Conservation (phyloP, 2,329 filamentous ascomycete species). For the Colletotrichum sp. region DNA sequence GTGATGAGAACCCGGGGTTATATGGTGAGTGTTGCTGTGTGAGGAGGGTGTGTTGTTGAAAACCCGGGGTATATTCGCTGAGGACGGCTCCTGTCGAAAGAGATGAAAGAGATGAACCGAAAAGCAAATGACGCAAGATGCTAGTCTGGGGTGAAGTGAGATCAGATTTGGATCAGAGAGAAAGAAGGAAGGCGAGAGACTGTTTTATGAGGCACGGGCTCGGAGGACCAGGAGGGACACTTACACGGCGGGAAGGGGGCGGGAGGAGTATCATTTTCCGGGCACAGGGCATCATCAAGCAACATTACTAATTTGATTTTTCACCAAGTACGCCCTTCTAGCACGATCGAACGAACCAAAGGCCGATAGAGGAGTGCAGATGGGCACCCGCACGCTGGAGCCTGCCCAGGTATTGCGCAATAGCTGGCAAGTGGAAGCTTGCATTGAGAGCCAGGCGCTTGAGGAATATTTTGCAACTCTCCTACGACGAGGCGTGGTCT, state of each 20-base stretch:
- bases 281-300: constrained; percentile 21
- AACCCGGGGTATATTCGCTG: constrained; percentile 14
- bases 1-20: background rate
- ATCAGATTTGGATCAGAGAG: background rate
- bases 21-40: constrained; percentile 1
- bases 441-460: constrained; percentile 7
- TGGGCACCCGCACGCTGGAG: background rate
- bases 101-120: constrained; percentile 1
- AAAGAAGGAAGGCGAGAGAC: background rate
- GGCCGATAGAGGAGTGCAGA: background rate
- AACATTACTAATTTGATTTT: constrained; percentile 23
- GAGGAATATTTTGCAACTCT: constrained; percentile 14
- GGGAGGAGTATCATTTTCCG: constrained; percentile 4
- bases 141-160: background rate
- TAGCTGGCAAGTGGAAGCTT: constrained; percentile 25
- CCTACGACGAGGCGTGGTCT: constrained; percentile 24
- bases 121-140: constrained; percentile 21
- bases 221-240: background rate
- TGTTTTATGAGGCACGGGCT: constrained; percentile 19
- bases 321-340: background rate
- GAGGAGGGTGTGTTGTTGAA: constrained; percentile 9
- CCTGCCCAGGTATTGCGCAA: constrained; percentile 36
- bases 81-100: constrained; percentile 1
- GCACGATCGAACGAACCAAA: constrained; percentile 18
- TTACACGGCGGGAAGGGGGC: constrained; percentile 18